Conservation (phyloP, 441 rosid genomes). For the Melastoma candidum region DNA sequence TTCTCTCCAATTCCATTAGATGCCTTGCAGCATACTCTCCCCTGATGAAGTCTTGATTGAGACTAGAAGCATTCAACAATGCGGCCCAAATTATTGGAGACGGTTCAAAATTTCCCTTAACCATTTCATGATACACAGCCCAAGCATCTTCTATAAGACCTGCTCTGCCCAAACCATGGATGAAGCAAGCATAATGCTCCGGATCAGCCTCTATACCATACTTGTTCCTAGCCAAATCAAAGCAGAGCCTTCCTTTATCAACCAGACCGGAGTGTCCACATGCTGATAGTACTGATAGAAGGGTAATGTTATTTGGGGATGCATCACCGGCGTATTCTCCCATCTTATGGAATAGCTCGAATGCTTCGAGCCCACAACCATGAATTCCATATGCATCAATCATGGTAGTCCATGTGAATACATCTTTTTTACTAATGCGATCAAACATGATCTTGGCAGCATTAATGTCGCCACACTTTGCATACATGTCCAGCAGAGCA, state of each 20-base stretch:
- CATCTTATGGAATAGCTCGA: conserved; percentile 48
- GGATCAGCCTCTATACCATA: conserved; percentile 20
- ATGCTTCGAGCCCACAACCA: conserved; percentile 48
- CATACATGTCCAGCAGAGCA: conserved; percentile 61
- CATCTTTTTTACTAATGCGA: conserved; percentile 30
- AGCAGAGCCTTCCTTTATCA: conserved; percentile 42
- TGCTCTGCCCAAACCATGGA: conserved; percentile 56
- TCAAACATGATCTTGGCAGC: conserved; percentile 36
- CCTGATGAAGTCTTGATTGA: conserved; percentile 34
- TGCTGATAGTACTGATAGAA: conserved; percentile 70
- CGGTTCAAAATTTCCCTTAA: conserved; percentile 21
- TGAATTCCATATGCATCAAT: conserved; percentile 63
- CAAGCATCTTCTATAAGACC: conserved; percentile 56
- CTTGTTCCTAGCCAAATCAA: conserved; percentile 35
- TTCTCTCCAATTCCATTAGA: conserved; percentile 38
- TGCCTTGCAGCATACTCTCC: conserved; percentile 49
- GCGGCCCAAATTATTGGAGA: conserved; percentile 44
- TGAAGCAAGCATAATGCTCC: conserved; percentile 62
- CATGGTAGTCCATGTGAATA: conserved; percentile 77
- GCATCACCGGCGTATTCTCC: conserved; percentile 27
- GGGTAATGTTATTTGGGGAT: conserved; percentile 56
- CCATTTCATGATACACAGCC: conserved; percentile 35
- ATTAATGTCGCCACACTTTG: conserved; percentile 49
- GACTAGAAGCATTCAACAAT: conserved; percentile 41
- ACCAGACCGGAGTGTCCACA: conserved; percentile 72